Evolutionary conservation across 2,329 filamentous ascomycete genomes (phyloP), one percentile per base, ranked within the genome.

Genomic region (Penicillium sp.): DNA sequence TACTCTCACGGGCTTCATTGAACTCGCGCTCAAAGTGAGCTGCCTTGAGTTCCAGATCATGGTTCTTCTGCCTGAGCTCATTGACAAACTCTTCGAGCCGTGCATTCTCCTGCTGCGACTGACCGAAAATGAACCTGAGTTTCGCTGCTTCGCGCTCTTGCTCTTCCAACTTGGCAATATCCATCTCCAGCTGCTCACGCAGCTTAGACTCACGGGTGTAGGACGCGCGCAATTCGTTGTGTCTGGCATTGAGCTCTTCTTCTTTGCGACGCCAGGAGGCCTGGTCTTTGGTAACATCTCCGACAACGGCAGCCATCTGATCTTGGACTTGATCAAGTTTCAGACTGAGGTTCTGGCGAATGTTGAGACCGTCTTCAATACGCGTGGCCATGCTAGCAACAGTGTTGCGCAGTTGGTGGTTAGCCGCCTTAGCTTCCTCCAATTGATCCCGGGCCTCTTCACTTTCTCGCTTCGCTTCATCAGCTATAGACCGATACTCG

Each of bases 321-420:
- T 92, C 87, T 77, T 98, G 93, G 45, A 99, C 82, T 63, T 88
- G 88, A 69, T 94, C 87, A 71, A 97, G 91, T 77, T 95, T 96
- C 74, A 84, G 83, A 67, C 92, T 90, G 86, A 96, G 93, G 64
- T 85, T 88, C 74, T 97, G 92, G 61, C 93, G 90, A 62, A 96
- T 86, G 66, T 90, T 88, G 72, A 93, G 88, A 71, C 92, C 94
- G 79, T 97, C 93, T 71, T 95, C 89, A 47, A 95, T 86, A 73
- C 96, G 93, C 50, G 86, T 86, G 64, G 89, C 88, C 59, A 97
- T 83, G 23, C 88, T 89, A 64, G 89, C 87, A 61, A 96, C 87
- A 31, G 89, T 88, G 73, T 86, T 88, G 69, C 89, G 88, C 60
- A 97, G 82, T 66, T 90, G 89, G 75, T 90, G 91, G 69, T 91